phyloP scores from a whole-genome alignment of 768 basidiomycete genomes.

The Suillus discolor region DNA sequence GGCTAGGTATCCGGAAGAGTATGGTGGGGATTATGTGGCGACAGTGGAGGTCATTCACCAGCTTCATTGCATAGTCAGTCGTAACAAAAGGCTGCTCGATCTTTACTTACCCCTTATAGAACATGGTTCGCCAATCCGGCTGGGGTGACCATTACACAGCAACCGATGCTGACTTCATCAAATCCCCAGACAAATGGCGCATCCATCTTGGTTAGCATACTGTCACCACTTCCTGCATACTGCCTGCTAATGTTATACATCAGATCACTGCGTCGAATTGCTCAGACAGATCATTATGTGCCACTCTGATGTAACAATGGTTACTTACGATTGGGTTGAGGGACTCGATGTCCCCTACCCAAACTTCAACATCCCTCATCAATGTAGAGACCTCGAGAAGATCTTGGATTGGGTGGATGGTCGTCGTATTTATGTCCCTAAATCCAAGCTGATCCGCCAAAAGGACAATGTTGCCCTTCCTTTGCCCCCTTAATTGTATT shows the following conservation, averaged over 20 bases:
- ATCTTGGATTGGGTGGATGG: not conserved
- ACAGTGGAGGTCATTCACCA: conserved; percentile 14
- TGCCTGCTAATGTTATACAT: not conserved
- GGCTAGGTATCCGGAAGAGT: conserved; percentile 6
- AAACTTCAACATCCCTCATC: not conserved
- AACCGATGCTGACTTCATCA: conserved; percentile 4
- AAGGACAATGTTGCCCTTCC: not conserved
- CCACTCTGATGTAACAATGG: conserved; percentile 11
- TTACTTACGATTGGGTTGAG: conserved; percentile 14
- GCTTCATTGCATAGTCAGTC: conserved; percentile 15
- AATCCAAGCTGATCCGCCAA: not conserved
- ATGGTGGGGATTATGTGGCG: conserved; percentile 13
- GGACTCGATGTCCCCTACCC: not conserved
- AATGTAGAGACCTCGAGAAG: not conserved
- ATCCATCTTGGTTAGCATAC: conserved; percentile 11
- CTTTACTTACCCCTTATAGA: not conserved
- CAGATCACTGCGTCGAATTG: conserved; percentile 14
- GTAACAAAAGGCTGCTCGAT: not conserved
- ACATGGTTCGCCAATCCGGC: conserved; percentile 14
- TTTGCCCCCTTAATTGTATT: not conserved
- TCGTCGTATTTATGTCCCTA: not conserved
- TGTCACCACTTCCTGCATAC: not conserved
- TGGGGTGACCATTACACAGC: conserved; percentile 10
- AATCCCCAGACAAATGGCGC: not conserved
- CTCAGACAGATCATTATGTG: conserved; percentile 16